phyloP scores from a whole-genome alignment of 2,329 filamentous ascomycete genomes.

The Pseudopithomyces maydicus region DNA sequence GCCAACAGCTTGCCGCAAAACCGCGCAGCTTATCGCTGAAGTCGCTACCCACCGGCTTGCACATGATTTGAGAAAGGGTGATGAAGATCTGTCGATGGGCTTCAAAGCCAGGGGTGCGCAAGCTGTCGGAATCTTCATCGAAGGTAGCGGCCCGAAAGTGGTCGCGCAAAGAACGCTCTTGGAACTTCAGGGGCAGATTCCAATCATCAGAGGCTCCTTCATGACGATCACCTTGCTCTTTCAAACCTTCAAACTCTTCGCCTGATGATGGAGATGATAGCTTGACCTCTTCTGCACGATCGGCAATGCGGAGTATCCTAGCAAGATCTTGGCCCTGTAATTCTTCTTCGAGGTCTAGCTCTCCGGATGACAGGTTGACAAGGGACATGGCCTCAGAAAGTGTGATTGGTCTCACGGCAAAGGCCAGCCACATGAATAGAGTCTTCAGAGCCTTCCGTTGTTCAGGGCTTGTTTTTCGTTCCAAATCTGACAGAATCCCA shows the following conservation, averaged over 20 bases:
- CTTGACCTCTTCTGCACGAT: not conserved
- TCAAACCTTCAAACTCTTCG: not conserved
- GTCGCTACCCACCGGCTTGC: not conserved
- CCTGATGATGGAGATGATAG: not conserved
- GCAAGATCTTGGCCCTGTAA: not conserved
- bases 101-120: slow-evolving; percentile 1
- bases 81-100: slow-evolving; percentile 4
- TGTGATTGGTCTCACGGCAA: not conserved
- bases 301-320: not conserved
- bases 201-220: slow-evolving; percentile 3
- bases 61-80: not conserved
- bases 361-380: not conserved
- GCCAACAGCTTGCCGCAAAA: not conserved
- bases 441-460: not conserved
- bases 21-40: not conserved
- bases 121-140: not conserved
- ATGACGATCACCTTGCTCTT: not conserved
- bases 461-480: not conserved
- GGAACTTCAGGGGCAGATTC: slow-evolving; percentile 5
- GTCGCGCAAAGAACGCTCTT: slow-evolving; percentile 5
- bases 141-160: not conserved
- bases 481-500: not conserved
- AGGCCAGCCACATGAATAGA: slow-evolving; percentile 3
- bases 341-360: slow-evolving; percentile 3
- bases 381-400: not conserved